Evolutionary conservation across 2,329 filamentous ascomycete genomes (phyloP).

Genomic region (Sporothrix curviconia): DNA sequence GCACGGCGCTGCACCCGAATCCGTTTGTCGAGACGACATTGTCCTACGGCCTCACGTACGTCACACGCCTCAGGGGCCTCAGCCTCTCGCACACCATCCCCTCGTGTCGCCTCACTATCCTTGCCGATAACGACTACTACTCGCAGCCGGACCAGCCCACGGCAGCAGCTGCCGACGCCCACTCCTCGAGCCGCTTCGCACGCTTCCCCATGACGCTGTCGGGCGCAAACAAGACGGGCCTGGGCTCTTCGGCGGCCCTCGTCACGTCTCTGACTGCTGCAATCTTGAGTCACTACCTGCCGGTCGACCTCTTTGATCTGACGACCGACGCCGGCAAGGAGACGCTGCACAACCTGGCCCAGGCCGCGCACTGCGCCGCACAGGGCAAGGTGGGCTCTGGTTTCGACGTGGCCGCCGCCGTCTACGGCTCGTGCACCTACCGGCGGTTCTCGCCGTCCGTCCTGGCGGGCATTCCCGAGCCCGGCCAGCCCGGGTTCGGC

Average conservation of each 20-base stretch:
- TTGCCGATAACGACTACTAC: conserved; percentile 96
- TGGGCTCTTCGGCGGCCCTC: conserved; percentile 89
- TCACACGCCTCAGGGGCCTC: conserved; percentile 40
- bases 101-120: conserved; percentile 71
- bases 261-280: conserved; percentile 81
- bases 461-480: conserved; percentile 59
- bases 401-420: conserved; percentile 89
- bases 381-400: conserved; percentile 95
- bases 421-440: conserved; percentile 88
- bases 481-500: conserved; percentile 61
- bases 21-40: conserved; percentile 90
- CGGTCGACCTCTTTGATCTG: conserved; percentile 50
- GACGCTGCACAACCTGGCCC: conserved; percentile 83
- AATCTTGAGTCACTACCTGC: conserved; percentile 69
- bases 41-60: conserved; percentile 80
- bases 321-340: conserved; percentile 45
- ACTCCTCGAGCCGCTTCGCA: conserved; percentile 54
- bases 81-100: conserved; percentile 46
- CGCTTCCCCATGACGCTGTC: conserved; percentile 69
- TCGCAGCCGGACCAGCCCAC: conserved; percentile 52
- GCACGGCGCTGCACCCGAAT: conserved; percentile 50
- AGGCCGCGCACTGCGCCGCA: conserved; percentile 88
- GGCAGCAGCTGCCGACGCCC: conserved; percentile 14
- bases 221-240: conserved; percentile 86
- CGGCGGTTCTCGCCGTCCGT: conserved; percentile 81